These are phyloP conservation scores for Teunomyces tritomae DNA, from an alignment of 805 yeast genomes.

Conservation along the genomic window DNA sequence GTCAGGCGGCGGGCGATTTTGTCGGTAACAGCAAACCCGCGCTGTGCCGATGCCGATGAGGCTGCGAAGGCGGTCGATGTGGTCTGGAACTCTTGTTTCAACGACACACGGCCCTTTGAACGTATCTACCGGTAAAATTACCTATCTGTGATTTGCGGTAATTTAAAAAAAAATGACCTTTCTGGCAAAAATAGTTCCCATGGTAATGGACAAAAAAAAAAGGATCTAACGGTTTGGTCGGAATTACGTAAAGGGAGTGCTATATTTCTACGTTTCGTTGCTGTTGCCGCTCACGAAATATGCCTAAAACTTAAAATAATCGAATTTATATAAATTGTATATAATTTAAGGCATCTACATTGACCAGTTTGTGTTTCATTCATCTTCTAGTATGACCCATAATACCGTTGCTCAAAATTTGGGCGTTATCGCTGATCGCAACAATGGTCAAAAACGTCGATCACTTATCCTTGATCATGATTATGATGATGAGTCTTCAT, in stretches of 20 bases:
- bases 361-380: too few species aligned
- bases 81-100: conserved; percentile 91
- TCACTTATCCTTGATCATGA: conserved; percentile 4
- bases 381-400: background rate
- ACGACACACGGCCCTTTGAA: conserved; percentile 94
- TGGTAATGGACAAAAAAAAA: background rate
- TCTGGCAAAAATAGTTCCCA: too few species aligned
- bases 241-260: background rate
- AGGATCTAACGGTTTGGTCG: background rate
- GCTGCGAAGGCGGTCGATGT: conserved; percentile 80
- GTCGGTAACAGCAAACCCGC: conserved; percentile 84
- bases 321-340: too few species aligned
- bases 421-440: background rate
- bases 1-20: conserved; percentile 84
- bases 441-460: background rate
- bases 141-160: background rate
- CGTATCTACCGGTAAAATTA: conserved; percentile 65
- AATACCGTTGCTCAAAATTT: background rate
- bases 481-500: background rate
- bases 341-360: too few species aligned
- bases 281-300: background rate
- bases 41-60: conserved; percentile 65
- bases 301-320: too few species aligned
- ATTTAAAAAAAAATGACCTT: background rate
- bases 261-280: background rate